Base-by-base conservation (phyloP, 805 yeast genomes). In the Tetrapisispora nanseiensis region DNA sequence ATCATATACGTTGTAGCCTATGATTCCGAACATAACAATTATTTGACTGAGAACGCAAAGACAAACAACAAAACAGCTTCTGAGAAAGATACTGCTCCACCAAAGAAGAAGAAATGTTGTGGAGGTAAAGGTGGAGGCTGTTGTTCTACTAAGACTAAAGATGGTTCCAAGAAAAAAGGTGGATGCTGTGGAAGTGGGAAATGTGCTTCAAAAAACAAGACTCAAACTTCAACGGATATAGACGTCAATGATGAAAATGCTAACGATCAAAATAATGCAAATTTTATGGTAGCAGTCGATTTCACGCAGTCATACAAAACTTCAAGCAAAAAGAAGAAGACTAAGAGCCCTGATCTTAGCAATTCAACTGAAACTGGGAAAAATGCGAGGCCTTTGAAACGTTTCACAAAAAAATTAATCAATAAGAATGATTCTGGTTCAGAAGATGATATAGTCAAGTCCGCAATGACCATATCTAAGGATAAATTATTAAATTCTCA, bases 401-500 rank as follows among this genome's bases (percentile, higher is more conserved):
- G 43, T 21, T 40, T 40, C 13, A 29, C 41, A 2, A 42, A 33
- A 11, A 11, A 6, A n/a, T 4, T 15, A 2, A 5, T 6, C 2
- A 30, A 24, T 6, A 23, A 33, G 2, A 26, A 15, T 8, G 26
- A 30, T 7, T 21, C 13, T 30, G 40, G n/a, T 19, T n/a, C 13
- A 4, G 12, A 58, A 65, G 65, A 47, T 69, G 42, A 47, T 13
- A 39, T 52, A 27, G 55, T 59, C 12, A 58, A 57, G 42, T 56
- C 57, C 32, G 52, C 62, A 9, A 41, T 73, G 42, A 61, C 71
- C 1, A 62, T 70, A 22, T 68, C 78, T 0, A 56, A 61, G 4
- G 57, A 68, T 5, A 61, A 68, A 19, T 58, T 76, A 32, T 50
- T 70, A 23, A 73, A 73, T 23, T 73, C 86, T 1, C 78, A 79